Base-by-base conservation (phyloP, 169 alveolate genomes). In the Babesia bigemina region DNA sequence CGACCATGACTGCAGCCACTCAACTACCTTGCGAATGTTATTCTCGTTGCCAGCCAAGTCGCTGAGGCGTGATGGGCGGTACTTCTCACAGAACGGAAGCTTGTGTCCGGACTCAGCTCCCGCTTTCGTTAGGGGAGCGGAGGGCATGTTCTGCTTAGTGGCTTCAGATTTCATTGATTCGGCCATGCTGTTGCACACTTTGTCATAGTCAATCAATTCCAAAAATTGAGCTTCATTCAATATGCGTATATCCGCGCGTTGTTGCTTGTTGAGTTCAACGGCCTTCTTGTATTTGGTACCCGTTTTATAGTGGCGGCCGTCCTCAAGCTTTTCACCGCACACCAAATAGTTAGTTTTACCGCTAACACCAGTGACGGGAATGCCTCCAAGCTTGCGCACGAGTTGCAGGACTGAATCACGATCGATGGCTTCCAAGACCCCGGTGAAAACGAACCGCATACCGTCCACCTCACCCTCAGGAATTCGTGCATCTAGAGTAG, bases 1-100 rank as follows among this genome's bases (percentile, higher is more conserved):
- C 47, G 93, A 93, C 99, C 99, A 98, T 70, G 94, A 95, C 36
- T 86, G 86, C 55, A 98, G 87, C 99, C 99, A 98, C 59, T 92
- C 91, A 49, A 88, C 83, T 62, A 98, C 86, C 75, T 94, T 91
- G 47, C 89, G 72, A 4, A 97, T 91, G 52, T 70, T 91, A 10
- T 91, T 91, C 59, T 92, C 85, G 75, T 96, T 97, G 16, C 99
- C 99, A 11, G 96, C 93, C 63, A 97, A 79, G 10, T 98, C 99
- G 39, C 90, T 79, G 13, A 95, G 49, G 44, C 84, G 79, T 55
- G 73, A 76, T n/a, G 99, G 99, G 33, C 94, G 87, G 85, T 98
- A 97, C 90, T 95, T 95, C 48, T 95, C 98, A 13, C 97, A 94
- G 98, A 98, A 96, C 57, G 97, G 84, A 16, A 84, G 86, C 26